These are phyloP conservation scores for Dacryopinax spathularia DNA, from an alignment of 768 basidiomycete species.

Conservation along the genomic window DNA sequence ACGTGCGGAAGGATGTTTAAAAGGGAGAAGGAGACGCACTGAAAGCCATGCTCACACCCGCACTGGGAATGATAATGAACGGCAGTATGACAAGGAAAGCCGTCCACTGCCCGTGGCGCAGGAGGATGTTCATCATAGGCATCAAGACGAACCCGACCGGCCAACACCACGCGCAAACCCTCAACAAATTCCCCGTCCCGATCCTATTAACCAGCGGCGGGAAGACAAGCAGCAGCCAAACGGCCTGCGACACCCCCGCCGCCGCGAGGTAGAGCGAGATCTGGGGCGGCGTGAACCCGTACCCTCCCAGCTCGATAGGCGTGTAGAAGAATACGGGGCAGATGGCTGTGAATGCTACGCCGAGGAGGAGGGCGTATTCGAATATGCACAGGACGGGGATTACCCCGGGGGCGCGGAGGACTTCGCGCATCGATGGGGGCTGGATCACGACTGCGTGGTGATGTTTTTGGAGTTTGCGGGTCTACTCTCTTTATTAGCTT, in stretches of 20 bases:
- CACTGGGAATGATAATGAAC: not conserved
- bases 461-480: not conserved
- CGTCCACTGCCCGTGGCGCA: not conserved
- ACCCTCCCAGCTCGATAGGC: slow-evolving; percentile 28
- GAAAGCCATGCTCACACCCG: not conserved
- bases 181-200: slow-evolving; percentile 1
- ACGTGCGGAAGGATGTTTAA: not conserved
- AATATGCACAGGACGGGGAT: slow-evolving; percentile 3
- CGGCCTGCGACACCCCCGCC: slow-evolving; percentile 27
- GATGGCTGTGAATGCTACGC: slow-evolving; percentile 3
- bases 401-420: slow-evolving; percentile 2
- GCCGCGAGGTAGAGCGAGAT: slow-evolving; percentile 28
- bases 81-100: not conserved
- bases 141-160: not conserved
- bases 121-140: slow-evolving; percentile 2
- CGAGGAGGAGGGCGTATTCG: slow-evolving; percentile 6
- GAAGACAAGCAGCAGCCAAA: slow-evolving; percentile 8
- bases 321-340: slow-evolving; percentile 30
- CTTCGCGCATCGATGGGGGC: not conserved
- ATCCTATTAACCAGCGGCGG: not conserved
- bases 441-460: not conserved
- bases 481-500: not conserved
- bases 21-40: not conserved
- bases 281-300: slow-evolving; percentile 24
- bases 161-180: not conserved